Conservation (phyloP, 2,329 filamentous ascomycete species). For the Penicillium verrucosum region DNA sequence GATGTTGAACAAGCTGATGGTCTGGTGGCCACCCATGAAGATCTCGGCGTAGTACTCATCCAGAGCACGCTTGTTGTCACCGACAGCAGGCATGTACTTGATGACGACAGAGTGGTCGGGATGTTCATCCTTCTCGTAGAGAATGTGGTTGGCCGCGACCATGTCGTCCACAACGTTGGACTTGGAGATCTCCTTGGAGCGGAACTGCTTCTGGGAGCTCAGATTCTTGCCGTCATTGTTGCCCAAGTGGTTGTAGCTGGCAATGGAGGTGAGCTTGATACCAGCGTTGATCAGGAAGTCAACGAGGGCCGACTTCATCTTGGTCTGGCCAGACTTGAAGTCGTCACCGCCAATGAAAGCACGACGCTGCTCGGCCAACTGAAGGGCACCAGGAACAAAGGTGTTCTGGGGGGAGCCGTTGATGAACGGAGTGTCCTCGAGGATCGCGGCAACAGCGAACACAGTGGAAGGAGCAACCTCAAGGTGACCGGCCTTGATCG, state of each 20-base stretch:
- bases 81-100: constrained; percentile 99
- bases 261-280: constrained; percentile 97
- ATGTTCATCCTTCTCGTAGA: constrained; percentile 90
- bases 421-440: constrained; percentile 91
- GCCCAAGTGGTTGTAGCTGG: constrained; percentile 98
- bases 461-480: constrained; percentile 95
- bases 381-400: constrained; percentile 87
- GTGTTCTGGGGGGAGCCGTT: constrained; percentile 99
- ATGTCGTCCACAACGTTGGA: constrained; percentile 99
- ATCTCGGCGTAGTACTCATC: constrained; percentile 99
- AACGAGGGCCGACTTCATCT: constrained; percentile 99
- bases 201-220: constrained; percentile 96
- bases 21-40: constrained; percentile 98
- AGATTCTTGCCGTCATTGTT: constrained; percentile 99
- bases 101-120: constrained; percentile 98
- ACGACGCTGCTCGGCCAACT: constrained; percentile 80
- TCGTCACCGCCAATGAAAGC: constrained; percentile 97
- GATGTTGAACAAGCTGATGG: constrained; percentile 96
- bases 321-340: constrained; percentile 99
- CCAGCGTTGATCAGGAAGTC: constrained; percentile 98
- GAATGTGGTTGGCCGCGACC: constrained; percentile 89
- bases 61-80: constrained; percentile 97
- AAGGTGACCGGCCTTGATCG: constrained; percentile 80
- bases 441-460: constrained; percentile 90
- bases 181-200: constrained; percentile 99